phyloP scores from a whole-genome alignment of 2,329 filamentous ascomycete genomes.

The Cryoendolithus antarcticus region DNA sequence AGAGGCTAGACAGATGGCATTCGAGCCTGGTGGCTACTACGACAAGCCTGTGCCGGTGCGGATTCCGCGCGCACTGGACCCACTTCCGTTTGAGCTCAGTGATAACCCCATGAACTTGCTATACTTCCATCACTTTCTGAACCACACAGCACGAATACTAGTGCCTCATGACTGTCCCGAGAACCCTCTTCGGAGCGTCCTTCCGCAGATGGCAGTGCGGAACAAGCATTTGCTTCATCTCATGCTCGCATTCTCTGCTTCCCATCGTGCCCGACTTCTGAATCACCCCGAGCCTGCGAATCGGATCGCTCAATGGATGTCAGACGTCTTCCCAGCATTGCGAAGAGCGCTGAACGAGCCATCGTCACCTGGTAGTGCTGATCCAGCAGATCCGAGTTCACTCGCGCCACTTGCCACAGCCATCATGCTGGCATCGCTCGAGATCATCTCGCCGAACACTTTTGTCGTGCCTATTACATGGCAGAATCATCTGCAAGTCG shows the following conservation, averaged over 20 bases:
- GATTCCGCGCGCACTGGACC: conserved; percentile 45
- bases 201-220: conserved; percentile 55
- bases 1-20: conserved; percentile 33
- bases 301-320: conserved; percentile 69
- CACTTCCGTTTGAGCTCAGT: conserved; percentile 44
- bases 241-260: conserved; percentile 72
- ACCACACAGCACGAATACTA: conserved; percentile 61
- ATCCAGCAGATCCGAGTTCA: conserved; percentile 47
- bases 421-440: conserved; percentile 73
- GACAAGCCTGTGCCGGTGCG: conserved; percentile 53
- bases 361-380: conserved; percentile 11
- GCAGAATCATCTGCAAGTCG: conserved; percentile 66
- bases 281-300: conserved; percentile 61
- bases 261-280: conserved; percentile 63
- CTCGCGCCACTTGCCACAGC: conserved; percentile 66
- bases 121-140: conserved; percentile 62
- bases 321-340: conserved; percentile 61
- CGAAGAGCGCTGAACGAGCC: conserved; percentile 45
- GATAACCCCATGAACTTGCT: conserved; percentile 72
- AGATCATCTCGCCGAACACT: conserved; percentile 70
- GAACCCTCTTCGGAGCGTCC: conserved; percentile 47
- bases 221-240: conserved; percentile 64
- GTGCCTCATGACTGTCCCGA: conserved; percentile 50
- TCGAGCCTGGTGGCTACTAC: conserved; percentile 56
- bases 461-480: conserved; percentile 72